Evolutionary conservation across 306 rosid species (phyloP), one percentile per base, ranked within the genome.

Genomic region (Erythrophleum fordii): DNA sequence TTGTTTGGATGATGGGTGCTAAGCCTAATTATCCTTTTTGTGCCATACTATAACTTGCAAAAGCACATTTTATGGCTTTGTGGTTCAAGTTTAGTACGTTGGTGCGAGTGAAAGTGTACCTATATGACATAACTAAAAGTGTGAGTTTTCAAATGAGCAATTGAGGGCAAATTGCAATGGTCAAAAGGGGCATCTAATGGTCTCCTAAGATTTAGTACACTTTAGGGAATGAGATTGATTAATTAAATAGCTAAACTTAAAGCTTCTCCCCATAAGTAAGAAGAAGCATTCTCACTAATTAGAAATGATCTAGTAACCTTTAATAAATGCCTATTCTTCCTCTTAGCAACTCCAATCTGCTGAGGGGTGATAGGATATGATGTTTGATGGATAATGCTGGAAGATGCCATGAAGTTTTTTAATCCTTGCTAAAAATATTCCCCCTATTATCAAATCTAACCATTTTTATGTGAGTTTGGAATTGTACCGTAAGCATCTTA

Each of bases 101-200:
- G 78, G 37, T 55, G 60, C 37, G 68, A 39, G 78, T 55, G 68
- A 8, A 71, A 17, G 61, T 71, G 76, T 26, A 49, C 76, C 46
- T 71, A 49, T 2, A 71, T 18, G 13, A 55, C 78, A 73, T 67
- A 73, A 20, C 78, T 51, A 73, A 56, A 73, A 35, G 55, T 14
- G 6, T 8, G 37, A 22, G 68, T 66, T 0, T 4, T 29, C 55
- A 55, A 73, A 56, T 74, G 13, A 74, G 56, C 68, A 13, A 74
- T 73, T 39, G 69, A 5, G 14, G 69, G 58, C 7, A 75, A 42
- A 26, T n/a, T 18, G 31, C 29, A 45, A 75, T 75, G 79, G 60
- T 60, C 42, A 75, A 18, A 75, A 3, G 60, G 8, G 26, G 26
- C 71, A 60, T 75, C 70, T 60, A 60, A 14, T 58, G 55, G 69